phyloP scores from a whole-genome alignment of 257 asterid genomes.

The Salvia hispanica region DNA sequence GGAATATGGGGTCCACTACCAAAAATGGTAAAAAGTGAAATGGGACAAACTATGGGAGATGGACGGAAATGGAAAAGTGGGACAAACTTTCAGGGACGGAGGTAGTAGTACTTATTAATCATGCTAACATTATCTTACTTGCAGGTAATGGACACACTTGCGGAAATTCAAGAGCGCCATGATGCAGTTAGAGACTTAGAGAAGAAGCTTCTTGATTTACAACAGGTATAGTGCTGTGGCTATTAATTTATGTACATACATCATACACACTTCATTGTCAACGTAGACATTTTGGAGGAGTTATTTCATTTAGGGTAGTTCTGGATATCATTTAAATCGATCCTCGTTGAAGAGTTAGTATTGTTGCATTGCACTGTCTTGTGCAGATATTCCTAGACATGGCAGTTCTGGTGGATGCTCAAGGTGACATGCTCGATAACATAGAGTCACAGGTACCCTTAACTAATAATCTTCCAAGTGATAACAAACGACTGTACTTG shows the following conservation, averaged over 20 bases:
- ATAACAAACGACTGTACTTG: not conserved
- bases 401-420: conserved; percentile 98
- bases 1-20: no score
- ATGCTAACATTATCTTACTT: conserved; percentile 9
- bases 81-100: no score
- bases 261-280: not conserved
- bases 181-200: conserved; percentile 96
- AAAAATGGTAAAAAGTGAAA: no score
- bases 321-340: no score
- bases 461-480: not conserved
- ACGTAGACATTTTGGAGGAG: not conserved
- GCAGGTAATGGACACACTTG: conserved; percentile 95
- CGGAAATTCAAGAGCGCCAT: conserved; percentile 99
- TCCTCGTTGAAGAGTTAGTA: not conserved
- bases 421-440: conserved; percentile 97
- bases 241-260: not conserved
- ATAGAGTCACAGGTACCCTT: conserved; percentile 87
- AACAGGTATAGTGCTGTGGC: conserved; percentile 61
- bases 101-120: conserved; percentile 17
- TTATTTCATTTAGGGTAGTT: no score
- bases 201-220: conserved; percentile 92
- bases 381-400: conserved; percentile 89
- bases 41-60: no score
- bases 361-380: conserved; percentile 10
- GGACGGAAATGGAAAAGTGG: no score